Base-by-base conservation (phyloP, 2,329 filamentous ascomycete genomes). In the Monilinia fructigena region DNA sequence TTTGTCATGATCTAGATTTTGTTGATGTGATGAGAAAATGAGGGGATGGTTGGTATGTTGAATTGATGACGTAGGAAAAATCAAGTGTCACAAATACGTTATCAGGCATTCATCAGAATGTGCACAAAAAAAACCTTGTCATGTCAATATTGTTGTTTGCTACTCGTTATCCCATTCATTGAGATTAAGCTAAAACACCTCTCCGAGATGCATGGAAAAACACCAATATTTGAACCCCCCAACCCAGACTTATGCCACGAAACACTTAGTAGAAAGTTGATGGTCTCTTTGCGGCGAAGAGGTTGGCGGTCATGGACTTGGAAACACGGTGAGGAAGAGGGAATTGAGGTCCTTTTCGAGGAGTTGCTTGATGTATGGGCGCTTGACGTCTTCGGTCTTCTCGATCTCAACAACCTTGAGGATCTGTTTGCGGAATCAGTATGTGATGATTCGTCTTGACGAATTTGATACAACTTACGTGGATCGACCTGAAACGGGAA, bases 281-380 rank as follows among this genome's bases (percentile, higher is more conserved):
- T 78, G 95, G 95, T 83, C 95, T 90, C 84, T 88, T 92, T 79
- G 92, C 88, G 80, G 90, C 87, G 86, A 96, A 99, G 81, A 98
- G 80, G 88, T 96, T 96, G 86, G 90, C 91, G 85, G 85, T 88
- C 80, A 82, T 82, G 82, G 86, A 85, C 85, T 93, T 93, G 85
- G 89, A 86, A 79, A 93, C 83, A 79, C 96, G 95, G 88, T 99
- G 95, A 80, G 95, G 95, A 76, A 99, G 92, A 81, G 95, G 95
- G 92, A 99, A 99, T 83, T 92, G 82, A 99, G 91, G 82, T 88
- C 81, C 90, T 98, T 98, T 83, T 86, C 84, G 80, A 96, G 83
- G 81, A 99, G 92, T 86, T 99, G 95, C 88, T 93, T 96, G 87
- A 99, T 96, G 89, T 99, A 99, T 75, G 95, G 94, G 82, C 95